Base-by-base conservation (phyloP, 129 eudicot genomes). In the Artemisia annua region DNA sequence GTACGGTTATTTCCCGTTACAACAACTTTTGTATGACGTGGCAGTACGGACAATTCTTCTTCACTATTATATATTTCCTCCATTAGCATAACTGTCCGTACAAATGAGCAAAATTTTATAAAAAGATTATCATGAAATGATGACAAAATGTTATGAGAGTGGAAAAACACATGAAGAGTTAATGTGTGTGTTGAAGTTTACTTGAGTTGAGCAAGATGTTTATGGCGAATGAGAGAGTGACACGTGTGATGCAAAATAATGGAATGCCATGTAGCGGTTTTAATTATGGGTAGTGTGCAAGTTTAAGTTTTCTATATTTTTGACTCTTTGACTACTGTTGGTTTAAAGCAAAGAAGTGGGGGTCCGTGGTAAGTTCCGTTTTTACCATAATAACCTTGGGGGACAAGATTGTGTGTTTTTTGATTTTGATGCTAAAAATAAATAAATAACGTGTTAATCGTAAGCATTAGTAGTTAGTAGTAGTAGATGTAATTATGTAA, bases 1-100 rank as follows among this genome's bases (percentile, higher is more conserved):
- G 97, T 91, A 24, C 97, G 80, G 72, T 91, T 91, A 60, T 91
- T 91, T 11, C 97, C 97, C 12, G 97, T 91, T 66, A 91, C 97
- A 22, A 91, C 93, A 15, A 91, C 97, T 69, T 88, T 91, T 1
- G 97, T 91, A 65, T 86, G 97, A 10, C 87, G 88, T 12, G 97
- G 97, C 64, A 91, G 75, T 7, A 91, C 96, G 5, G 97, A 71
- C 70, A 88, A 78, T 83, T 88, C 97, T 35, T 91, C 97, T 49
- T 88, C 96, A 55, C 93, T 86, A n/a, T 85, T 70, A 30, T 77
- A 84, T 71, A 86, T 80, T 75, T 74, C 91, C 60, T 79, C 94
- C 79, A 87, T 80, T 28, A 78, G 81, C 88, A 88, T 88, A n/a
- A n/a, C n/a, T 78, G 71, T 77, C 77, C 63, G 69, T 71, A 60